Evolutionary conservation across 2,329 filamentous ascomycete genomes (phyloP).

Genomic region (Chalaropsis ovoidea): DNA sequence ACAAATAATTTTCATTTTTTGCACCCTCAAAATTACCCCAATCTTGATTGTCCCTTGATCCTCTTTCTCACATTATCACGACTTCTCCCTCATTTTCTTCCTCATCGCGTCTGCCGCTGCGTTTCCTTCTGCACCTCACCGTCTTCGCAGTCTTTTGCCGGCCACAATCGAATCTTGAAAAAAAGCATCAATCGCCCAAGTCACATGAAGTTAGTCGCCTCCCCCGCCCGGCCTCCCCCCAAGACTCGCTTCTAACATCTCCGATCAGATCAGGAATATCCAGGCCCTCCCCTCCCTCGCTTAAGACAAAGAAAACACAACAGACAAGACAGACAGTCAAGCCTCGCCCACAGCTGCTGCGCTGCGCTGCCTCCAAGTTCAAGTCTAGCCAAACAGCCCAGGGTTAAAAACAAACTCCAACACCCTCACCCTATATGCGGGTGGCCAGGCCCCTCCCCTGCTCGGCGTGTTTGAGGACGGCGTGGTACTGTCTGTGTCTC

Average conservation of each 20-base stretch:
- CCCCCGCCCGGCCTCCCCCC: no score
- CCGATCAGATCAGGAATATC: background rate
- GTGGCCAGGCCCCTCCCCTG: conserved; percentile 1
- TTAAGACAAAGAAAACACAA: conserved; percentile 1
- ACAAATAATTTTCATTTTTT: no score
- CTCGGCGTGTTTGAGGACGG: background rate
- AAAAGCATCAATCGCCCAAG: background rate
- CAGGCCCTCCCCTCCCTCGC: background rate
- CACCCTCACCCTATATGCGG: background rate
- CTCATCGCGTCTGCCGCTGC: background rate
- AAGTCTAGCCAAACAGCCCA: background rate
- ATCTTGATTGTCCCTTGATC: background rate
- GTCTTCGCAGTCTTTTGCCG: background rate
- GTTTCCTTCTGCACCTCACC: background rate
- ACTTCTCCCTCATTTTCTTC: background rate
- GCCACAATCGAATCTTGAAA: background rate
- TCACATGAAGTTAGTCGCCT: background rate
- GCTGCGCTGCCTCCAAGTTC: background rate
- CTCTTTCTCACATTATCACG: background rate
- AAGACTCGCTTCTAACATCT: background rate
- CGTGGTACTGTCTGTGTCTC: background rate
- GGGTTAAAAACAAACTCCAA: background rate
- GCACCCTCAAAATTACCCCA: no score
- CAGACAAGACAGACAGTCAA: background rate
- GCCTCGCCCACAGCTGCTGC: background rate